phyloP scores from a whole-genome alignment of 768 basidiomycete genomes.

The Agrocybe praecox region DNA sequence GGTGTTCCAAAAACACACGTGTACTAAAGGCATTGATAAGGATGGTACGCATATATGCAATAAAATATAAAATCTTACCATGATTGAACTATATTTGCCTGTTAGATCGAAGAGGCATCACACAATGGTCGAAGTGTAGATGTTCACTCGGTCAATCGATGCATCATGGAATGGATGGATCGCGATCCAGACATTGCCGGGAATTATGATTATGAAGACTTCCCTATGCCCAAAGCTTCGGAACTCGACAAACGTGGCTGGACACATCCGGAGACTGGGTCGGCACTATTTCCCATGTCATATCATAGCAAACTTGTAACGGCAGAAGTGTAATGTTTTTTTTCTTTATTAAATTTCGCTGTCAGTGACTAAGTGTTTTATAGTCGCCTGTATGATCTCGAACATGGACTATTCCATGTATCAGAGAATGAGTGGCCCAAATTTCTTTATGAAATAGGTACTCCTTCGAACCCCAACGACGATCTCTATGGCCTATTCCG shows the following conservation, averaged over 20 bases:
- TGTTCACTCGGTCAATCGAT: neutral
- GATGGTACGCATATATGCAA: neutral
- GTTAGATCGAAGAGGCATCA: neutral
- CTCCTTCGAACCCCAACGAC: neutral
- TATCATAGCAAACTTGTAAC: no score
- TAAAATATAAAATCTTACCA: neutral
- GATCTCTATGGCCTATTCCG: neutral
- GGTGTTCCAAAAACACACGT: neutral
- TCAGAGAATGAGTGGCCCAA: neutral
- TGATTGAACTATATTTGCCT: neutral
- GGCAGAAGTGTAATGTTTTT: no score
- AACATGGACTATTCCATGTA: no score
- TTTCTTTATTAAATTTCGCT: no score
- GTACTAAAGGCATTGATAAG: neutral
- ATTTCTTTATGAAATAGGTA: neutral
- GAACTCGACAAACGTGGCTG: neutral
- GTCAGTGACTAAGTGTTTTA: no score
- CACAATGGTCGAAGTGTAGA: neutral
- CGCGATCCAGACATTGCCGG: neutral
- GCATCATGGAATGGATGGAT: neutral
- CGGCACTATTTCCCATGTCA: neutral
- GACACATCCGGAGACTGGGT: neutral
- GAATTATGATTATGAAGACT: neutral
- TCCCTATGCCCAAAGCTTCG: neutral
- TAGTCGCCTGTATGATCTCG: no score